A percentile compares a stretch with the other conserved stretches of the same genome.
phyloP scores from a whole-genome alignment of 257 asterid genomes.

The Mentha longifolia region DNA sequence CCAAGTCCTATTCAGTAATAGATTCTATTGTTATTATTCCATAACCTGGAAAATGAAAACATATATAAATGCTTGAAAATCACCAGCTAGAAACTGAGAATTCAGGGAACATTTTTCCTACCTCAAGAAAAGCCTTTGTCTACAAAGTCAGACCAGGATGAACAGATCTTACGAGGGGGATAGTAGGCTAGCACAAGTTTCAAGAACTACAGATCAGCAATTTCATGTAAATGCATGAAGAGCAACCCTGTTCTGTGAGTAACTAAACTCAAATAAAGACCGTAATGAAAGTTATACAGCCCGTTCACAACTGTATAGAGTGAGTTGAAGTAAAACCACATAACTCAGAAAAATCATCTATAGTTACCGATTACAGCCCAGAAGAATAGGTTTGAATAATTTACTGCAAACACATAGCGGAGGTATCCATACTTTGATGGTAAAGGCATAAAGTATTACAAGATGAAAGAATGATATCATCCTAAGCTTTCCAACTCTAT shows the following conservation, averaged over 20 bases:
- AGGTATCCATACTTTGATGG: background rate
- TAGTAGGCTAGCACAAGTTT: slow-evolving; percentile 16
- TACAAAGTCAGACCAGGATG: slow-evolving; percentile 10
- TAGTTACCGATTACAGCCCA: slow-evolving; percentile 4
- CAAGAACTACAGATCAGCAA: slow-evolving; percentile 29
- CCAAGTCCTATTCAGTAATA: slow-evolving; percentile 10
- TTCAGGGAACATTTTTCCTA: background rate
- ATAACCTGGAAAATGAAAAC: background rate
- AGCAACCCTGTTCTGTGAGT: slow-evolving; percentile 12
- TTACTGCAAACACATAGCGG: background rate
- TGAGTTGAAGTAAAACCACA: slow-evolving; percentile 14
- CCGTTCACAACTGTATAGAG: slow-evolving; percentile 10
- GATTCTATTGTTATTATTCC: background rate
- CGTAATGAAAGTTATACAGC: background rate
- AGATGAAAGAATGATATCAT: slow-evolving; percentile 19
- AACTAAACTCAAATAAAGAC: slow-evolving; percentile 18
- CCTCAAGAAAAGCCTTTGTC: slow-evolving; percentile 20
- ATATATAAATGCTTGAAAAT: too few relatives aligned
- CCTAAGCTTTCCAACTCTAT: slow-evolving; percentile 4
- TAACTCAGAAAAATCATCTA: slow-evolving; percentile 19
- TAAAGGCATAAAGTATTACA: slow-evolving; percentile 4
- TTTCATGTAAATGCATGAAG: slow-evolving; percentile 11
- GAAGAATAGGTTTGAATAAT: slow-evolving; percentile 4
- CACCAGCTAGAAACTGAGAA: too few relatives aligned
- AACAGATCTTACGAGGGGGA: slow-evolving; percentile 17